These are phyloP conservation scores for Litsea cubeba DNA, from an alignment of 164 flowering plant species.

Conservation along the genomic window DNA sequence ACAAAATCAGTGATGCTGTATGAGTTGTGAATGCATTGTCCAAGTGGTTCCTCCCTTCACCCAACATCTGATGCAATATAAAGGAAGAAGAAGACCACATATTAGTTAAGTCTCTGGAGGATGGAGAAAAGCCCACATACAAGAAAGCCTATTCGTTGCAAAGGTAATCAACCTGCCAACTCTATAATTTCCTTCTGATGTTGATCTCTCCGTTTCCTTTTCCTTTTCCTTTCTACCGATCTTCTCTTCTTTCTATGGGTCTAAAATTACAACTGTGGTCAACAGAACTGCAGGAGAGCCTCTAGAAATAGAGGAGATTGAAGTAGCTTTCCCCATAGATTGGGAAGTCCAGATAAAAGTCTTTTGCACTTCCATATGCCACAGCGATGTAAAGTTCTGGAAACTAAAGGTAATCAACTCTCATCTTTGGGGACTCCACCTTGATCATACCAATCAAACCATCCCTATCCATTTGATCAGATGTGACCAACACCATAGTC, in stretches of 20 bases:
- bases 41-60: too few species aligned
- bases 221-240: neutral
- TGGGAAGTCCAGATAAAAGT: slow-evolving; percentile 55
- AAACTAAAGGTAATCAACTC: slow-evolving; percentile 15
- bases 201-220: too few species aligned
- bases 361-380: slow-evolving; percentile 64
- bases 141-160: neutral
- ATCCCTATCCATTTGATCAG: too few species aligned
- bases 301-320: slow-evolving; percentile 48
- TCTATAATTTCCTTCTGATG: too few species aligned
- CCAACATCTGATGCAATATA: neutral
- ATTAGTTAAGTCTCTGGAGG: too few species aligned
- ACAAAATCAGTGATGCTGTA: too few species aligned
- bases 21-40: too few species aligned
- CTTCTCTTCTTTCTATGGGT: too few species aligned
- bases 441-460: too few species aligned
- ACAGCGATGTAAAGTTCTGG: slow-evolving; percentile 53
- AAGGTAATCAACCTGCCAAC: neutral
- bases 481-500: too few species aligned
- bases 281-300: slow-evolving; percentile 46
- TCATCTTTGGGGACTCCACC: neutral
- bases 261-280: slow-evolving; percentile 37
- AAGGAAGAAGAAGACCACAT: neutral
- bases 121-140: slow-evolving; percentile 4
- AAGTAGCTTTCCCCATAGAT: slow-evolving; percentile 52